These are phyloP conservation scores for Suhomyces pyralidae DNA, from an alignment of 805 yeast species.

Conservation along the genomic window DNA sequence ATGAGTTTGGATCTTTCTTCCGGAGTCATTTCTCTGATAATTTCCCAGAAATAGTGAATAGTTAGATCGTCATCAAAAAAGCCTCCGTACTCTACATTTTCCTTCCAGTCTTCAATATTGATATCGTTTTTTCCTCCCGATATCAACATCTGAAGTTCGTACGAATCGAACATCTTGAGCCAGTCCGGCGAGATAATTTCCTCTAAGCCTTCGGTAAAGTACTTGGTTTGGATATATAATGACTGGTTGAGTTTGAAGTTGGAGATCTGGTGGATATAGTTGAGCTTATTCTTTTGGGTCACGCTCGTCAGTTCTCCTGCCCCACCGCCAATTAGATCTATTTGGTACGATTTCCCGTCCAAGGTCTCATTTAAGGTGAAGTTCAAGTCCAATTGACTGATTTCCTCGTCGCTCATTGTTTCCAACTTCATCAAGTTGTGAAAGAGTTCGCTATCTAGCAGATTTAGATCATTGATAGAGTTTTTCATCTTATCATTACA, in stretches of 20 bases:
- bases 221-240: conserved; percentile 54
- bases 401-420: conserved; percentile 50
- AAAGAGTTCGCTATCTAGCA: conserved; percentile 68
- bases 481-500: conserved; percentile 46
- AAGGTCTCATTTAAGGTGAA: conserved; percentile 60
- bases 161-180: conserved; percentile 82
- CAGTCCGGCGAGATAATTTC: conserved; percentile 67
- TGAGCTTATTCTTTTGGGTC: conserved; percentile 55
- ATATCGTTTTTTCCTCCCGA: conserved; percentile 72
- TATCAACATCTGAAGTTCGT: conserved; percentile 73
- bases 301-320: conserved; percentile 58
- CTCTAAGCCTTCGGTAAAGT: conserved; percentile 68
- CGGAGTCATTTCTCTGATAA: conserved; percentile 62
- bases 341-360: conserved; percentile 34
- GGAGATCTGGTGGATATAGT: conserved; percentile 74
- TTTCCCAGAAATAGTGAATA: conserved; percentile 66
- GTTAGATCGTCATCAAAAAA: conserved; percentile 56
- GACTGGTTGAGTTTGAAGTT: conserved; percentile 71
- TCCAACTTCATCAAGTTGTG: conserved; percentile 60
- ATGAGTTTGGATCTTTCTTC: conserved; percentile 65
- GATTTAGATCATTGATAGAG: conserved; percentile 75
- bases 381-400: conserved; percentile 58
- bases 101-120: conserved; percentile 64
- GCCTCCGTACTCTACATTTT: conserved; percentile 66
- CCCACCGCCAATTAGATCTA: conserved; percentile 53